Conservation (phyloP, 2,329 filamentous ascomycete genomes). For the Fusarium verrucosum region DNA sequence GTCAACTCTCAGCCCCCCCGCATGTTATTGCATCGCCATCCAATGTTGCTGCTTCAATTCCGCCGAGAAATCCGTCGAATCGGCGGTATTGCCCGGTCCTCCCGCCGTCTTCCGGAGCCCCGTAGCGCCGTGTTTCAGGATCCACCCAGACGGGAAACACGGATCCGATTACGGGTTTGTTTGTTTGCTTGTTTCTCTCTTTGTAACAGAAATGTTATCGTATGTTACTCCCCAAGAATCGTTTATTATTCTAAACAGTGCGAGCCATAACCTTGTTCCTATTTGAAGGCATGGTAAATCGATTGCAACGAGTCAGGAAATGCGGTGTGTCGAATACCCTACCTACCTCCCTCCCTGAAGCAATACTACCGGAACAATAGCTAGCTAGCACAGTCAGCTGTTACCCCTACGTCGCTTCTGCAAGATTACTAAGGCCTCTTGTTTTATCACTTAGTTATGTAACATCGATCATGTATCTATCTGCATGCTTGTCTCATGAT, state of each 20-base stretch:
- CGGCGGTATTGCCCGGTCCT: slow-evolving; percentile 8
- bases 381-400: slow-evolving; percentile 5
- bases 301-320: slow-evolving; percentile 1
- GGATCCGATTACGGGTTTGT: slow-evolving; percentile 9
- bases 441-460: not conserved
- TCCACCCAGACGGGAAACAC: slow-evolving; percentile 10
- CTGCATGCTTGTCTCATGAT: slow-evolving; percentile 19
- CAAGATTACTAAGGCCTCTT: not conserved
- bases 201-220: not conserved
- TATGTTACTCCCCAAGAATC: not conserved
- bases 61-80: slow-evolving; percentile 16
- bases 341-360: too few relatives aligned
- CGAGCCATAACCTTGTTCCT: not conserved
- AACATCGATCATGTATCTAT: slow-evolving; percentile 6
- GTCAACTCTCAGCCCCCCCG: not conserved
- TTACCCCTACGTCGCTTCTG: not conserved
- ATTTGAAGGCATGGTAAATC: not conserved
- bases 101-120: slow-evolving; percentile 13
- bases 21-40: not conserved
- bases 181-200: not conserved
- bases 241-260: not conserved
- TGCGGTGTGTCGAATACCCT: not conserved
- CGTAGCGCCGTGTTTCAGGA: slow-evolving; percentile 32
- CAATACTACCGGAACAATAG: not conserved
- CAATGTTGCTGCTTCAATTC: slow-evolving; percentile 4